Evolutionary conservation across 805 yeast species (phyloP).

Genomic region (Kuraishia piskuri): DNA sequence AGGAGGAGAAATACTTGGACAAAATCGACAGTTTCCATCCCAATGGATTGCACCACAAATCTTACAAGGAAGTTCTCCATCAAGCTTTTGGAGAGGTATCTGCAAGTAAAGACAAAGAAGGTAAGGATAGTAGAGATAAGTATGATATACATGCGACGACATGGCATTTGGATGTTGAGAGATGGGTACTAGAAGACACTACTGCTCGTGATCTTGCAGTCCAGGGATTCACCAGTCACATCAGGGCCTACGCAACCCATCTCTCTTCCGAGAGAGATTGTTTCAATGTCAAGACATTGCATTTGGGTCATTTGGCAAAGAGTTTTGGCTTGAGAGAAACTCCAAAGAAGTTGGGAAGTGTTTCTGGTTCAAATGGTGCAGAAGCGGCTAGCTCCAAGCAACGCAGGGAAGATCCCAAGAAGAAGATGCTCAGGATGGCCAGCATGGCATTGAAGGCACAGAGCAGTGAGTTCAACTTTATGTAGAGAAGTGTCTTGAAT

Average conservation of each 20-base stretch:
- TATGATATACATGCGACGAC: slow-evolving; percentile 97
- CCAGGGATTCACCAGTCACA: slow-evolving; percentile 78
- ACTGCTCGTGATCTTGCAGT: slow-evolving; percentile 57
- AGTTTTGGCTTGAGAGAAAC: slow-evolving; percentile 92
- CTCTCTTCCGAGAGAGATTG: slow-evolving; percentile 66
- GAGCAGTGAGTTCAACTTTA: slow-evolving; percentile 66
- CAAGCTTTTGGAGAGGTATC: slow-evolving; percentile 18
- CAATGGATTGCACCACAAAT: slow-evolving; percentile 36
- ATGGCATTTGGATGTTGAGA: slow-evolving; percentile 86
- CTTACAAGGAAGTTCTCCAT: slow-evolving; percentile 34
- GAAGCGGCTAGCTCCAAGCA: slow-evolving; percentile 25
- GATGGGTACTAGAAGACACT: slow-evolving; percentile 73
- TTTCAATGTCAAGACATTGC: slow-evolving; percentile 77
- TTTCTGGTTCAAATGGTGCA: slow-evolving; percentile 23
- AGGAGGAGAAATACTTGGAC: slow-evolving; percentile 76
- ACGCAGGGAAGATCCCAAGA: slow-evolving; percentile 59
- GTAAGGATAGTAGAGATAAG: slow-evolving; percentile 6
- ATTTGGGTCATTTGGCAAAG: slow-evolving; percentile 94
- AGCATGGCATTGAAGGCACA: slow-evolving; percentile 53
- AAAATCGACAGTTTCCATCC: slow-evolving; percentile 49
- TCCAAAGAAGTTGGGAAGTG: slow-evolving; percentile 68
- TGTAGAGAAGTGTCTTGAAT: no score
- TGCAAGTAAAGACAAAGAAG: slow-evolving; percentile 22
- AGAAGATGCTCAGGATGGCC: slow-evolving; percentile 72
- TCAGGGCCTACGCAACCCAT: slow-evolving; percentile 96